Evolutionary conservation across 2,329 filamentous ascomycete genomes (phyloP).

Genomic region (Stemphylium beticola): DNA sequence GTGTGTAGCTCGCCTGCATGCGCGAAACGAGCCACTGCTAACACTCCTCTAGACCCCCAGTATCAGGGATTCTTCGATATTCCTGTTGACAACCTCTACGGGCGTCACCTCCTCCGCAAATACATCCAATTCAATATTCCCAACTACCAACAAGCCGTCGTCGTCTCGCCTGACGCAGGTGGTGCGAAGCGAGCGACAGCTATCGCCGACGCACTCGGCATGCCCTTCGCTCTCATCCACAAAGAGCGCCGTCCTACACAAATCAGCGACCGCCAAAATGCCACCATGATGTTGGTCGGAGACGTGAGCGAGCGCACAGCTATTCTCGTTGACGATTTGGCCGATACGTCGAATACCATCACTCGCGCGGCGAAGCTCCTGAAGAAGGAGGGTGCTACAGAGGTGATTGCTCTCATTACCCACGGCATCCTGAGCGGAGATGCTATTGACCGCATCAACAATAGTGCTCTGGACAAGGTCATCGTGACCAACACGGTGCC

Average conservation of each 20-base stretch:
- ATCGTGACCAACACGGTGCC: constrained; percentile 95
- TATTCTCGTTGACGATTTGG: constrained; percentile 92
- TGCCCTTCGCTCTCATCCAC: constrained; percentile 97
- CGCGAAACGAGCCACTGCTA: constrained; percentile 2
- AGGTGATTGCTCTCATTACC: constrained; percentile 89
- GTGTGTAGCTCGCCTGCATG: constrained; percentile 8
- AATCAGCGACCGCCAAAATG: constrained; percentile 79
- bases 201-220: constrained; percentile 89
- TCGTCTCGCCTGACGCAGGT: constrained; percentile 95
- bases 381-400: constrained; percentile 88
- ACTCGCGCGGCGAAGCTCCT: constrained; percentile 95
- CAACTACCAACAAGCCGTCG: constrained; percentile 82
- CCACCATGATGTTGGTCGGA: constrained; percentile 93
- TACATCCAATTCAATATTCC: constrained; percentile 82
- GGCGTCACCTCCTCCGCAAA: constrained; percentile 71
- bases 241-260: constrained; percentile 93
- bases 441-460: constrained; percentile 91
- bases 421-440: constrained; percentile 96
- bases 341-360: constrained; percentile 96
- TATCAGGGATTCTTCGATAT: constrained; percentile 99
- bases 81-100: constrained; percentile 96
- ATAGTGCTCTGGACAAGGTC: constrained; percentile 89
- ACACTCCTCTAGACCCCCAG: constrained; percentile 74
- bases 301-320: constrained; percentile 80
- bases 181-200: constrained; percentile 95